Base-by-base conservation (phyloP, 2,329 filamentous ascomycete species). In the Anisogramma anomala region DNA sequence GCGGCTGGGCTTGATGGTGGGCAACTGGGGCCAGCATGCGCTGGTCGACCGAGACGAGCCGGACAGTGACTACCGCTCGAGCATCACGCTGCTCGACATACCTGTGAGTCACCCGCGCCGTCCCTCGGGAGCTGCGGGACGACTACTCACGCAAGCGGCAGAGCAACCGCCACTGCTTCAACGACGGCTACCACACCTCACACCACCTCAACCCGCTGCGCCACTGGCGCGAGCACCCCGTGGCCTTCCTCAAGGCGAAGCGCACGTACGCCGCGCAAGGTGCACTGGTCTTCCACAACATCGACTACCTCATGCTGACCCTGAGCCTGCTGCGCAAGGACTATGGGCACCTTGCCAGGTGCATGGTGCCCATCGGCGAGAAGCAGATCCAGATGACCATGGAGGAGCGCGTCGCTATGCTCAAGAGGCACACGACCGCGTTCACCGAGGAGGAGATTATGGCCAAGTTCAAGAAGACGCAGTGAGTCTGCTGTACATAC, bases 21-120 rank as follows among this genome's bases (percentile, higher is more conserved):
- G 84, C 1, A 89, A 89, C 55, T 89, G 82, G 82, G 84, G 82
- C 3, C 84, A 89, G 56, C 84, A 89, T 56, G 83, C 83, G 1
- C 79, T 89, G 48, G 82, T 89, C 6, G 83, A 89, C 52, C 73
- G 79, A 15, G 64, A 75, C 10, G 78, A 85, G 50, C 84, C 84
- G 0, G 74, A 84, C 52, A 87, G 82, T 0, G 83, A 89, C 54
- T 88, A 79, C 52, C 69, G 82, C 26, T 85, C 80, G 0, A 87
- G 82, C 57, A 83, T 88, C 49, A 88, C 84, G 0, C 56, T 89
- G 18, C 78, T 89, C 41, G 84, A 89, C 53, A 82, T 88, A 6
- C 69, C 79, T 6, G 82, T 86, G 69, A 63, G 78, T 63, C 17
- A n/a, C n/a, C n/a, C n/a, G n/a, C n/a, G n/a, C n/a, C n/a, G n/a